Evolutionary conservation across 2,329 filamentous ascomycete species (phyloP).

Genomic region (Lasiodiplodia sp.): DNA sequence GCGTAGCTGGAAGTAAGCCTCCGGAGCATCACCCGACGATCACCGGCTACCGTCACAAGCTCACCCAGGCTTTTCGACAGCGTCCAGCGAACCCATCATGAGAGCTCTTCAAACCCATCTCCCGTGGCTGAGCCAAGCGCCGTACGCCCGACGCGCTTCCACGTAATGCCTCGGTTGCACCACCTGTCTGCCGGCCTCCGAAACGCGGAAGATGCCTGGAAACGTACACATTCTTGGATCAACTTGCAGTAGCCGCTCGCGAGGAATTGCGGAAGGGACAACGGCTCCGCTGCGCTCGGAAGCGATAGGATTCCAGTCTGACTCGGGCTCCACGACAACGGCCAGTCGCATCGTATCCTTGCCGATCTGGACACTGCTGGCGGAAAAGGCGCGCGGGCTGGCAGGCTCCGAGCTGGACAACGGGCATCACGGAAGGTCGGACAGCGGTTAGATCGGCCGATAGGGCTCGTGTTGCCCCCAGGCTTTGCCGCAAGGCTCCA

Average conservation of each 20-base stretch:
- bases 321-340: background rate
- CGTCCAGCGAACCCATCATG: background rate
- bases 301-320: background rate
- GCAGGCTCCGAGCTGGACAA: slow-evolving; percentile 3
- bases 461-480: slow-evolving; percentile 22
- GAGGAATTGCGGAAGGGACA: slow-evolving; percentile 5
- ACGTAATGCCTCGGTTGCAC: slow-evolving; percentile 15
- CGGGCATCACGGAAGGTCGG: background rate
- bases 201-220: background rate
- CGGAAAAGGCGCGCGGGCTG: slow-evolving; percentile 12
- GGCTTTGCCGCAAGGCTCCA: slow-evolving; percentile 18
- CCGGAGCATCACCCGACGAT: slow-evolving; percentile 7
- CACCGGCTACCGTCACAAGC: slow-evolving; percentile 15
- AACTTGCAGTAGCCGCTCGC: slow-evolving; percentile 22
- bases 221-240: background rate
- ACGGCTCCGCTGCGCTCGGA: background rate
- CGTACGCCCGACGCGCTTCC: background rate
- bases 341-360: slow-evolving; percentile 7
- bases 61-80: background rate
- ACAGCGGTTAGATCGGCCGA: slow-evolving; percentile 16
- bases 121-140: background rate
- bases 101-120: background rate
- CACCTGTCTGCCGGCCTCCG: background rate
- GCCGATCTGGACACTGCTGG: slow-evolving; percentile 7
- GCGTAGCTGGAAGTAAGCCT: background rate